phyloP scores from a whole-genome alignment of 345 rosid species.

The Salix exigua region DNA sequence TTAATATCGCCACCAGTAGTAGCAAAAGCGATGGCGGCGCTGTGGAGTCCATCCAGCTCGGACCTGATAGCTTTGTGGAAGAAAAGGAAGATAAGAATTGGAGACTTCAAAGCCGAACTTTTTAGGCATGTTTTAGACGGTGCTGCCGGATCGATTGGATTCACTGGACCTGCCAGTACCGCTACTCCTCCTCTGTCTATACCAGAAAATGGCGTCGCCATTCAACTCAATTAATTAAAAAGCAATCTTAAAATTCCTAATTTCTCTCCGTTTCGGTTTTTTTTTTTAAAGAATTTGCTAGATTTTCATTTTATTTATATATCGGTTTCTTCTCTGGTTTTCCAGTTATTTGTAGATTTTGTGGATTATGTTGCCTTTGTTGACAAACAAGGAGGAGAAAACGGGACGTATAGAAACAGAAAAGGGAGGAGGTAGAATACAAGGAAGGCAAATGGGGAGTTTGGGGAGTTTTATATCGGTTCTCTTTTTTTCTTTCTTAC shows the following conservation, averaged over 20 bases:
- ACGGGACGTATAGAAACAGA: neutral
- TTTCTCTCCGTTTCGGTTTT: neutral
- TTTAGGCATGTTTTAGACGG: conserved; percentile 42
- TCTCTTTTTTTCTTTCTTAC: neutral
- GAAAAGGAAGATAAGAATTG: conserved; percentile 60
- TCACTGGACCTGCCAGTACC: conserved; percentile 55
- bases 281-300: neutral
- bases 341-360: neutral
- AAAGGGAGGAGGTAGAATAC: neutral
- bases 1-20: conserved; percentile 41
- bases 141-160: conserved; percentile 43
- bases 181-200: conserved; percentile 47
- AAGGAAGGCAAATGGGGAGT: neutral
- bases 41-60: conserved; percentile 63
- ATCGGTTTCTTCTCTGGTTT: neutral
- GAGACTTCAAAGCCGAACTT: conserved; percentile 53
- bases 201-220: conserved; percentile 57
- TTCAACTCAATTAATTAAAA: conserved; percentile 5
- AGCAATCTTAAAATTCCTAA: neutral
- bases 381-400: neutral
- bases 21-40: conserved; percentile 52
- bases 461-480: neutral
- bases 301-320: neutral
- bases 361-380: neutral
- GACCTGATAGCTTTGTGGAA: conserved; percentile 67